Percentiles rank a stretch among this genome's conserved stretches.
Evolutionary conservation across 108 stramenopile genomes (phyloP).

Genomic region (Chaetoceros tenuissimus): DNA sequence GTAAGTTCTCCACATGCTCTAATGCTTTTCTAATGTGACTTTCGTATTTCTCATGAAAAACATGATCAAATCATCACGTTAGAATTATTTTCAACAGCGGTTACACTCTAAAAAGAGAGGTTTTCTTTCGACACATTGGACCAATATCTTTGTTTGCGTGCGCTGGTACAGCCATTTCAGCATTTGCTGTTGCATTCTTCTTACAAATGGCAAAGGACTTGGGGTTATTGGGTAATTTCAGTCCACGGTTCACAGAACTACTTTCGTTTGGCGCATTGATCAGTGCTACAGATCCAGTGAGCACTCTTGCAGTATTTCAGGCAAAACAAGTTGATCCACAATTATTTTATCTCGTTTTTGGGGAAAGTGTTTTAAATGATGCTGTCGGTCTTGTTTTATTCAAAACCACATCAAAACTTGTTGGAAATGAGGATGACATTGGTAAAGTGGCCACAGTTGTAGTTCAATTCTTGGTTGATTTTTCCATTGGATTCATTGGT

Average conservation of each 20-base stretch:
- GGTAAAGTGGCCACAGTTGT: conserved; percentile 24
- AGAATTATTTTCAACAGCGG: conserved; percentile 86
- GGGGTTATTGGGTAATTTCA: conserved; percentile 21
- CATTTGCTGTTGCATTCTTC: conserved; percentile 41
- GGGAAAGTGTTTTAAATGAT: conserved; percentile 83
- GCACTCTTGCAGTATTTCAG: conserved; percentile 76
- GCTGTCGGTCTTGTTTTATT: conserved; percentile 78
- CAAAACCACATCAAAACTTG: conserved; percentile 49
- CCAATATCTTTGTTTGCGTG: conserved; percentile 58
- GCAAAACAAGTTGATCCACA: conserved; percentile 70
- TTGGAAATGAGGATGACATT: conserved; percentile 24
- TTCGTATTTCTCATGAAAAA: too few species aligned
- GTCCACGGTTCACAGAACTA: conserved; percentile 46
- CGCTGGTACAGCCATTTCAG: conserved; percentile 59
- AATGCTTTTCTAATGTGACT: too few species aligned
- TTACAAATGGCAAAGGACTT: conserved; percentile 24
- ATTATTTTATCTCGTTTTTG: conserved; percentile 84
- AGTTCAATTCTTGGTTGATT: conserved; percentile 36
- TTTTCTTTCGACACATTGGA: conserved; percentile 57
- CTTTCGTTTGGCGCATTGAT: conserved; percentile 75
- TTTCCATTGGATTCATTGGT: conserved; percentile 51
- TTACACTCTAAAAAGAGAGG: conserved; percentile 45
- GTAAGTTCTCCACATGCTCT: too few species aligned
- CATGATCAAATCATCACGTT: too few species aligned
- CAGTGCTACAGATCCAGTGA: conserved; percentile 81